Conservation (phyloP, 169 alveolate species). For the Sarcocystis neurona region DNA sequence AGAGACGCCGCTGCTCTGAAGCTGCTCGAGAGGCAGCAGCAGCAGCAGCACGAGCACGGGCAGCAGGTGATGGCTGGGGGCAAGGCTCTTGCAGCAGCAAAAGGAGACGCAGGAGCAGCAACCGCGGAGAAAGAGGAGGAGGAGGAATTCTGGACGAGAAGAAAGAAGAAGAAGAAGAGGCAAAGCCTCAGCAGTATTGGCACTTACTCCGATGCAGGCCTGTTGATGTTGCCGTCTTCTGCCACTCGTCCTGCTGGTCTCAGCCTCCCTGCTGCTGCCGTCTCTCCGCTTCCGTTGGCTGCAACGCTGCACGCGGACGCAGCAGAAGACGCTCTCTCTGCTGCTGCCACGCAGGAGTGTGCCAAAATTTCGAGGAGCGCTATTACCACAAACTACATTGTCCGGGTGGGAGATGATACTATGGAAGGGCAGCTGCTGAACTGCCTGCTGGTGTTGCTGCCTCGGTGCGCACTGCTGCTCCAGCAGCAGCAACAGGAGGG, state of each 20-base stretch:
- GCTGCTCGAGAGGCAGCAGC: no score
- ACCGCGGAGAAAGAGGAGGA: not conserved
- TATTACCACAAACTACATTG: conserved; percentile 36
- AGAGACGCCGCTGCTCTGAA: no score
- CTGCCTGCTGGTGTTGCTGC: conserved; percentile 31
- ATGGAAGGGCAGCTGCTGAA: conserved; percentile 45
- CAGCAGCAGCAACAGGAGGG: conserved; percentile 52
- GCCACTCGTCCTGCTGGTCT: no score
- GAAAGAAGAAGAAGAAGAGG: no score
- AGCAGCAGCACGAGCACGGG: not conserved
- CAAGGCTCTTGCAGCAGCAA: not conserved
- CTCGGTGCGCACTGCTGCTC: conserved; percentile 32
- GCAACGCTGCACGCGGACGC: no score
- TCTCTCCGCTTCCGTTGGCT: no score
- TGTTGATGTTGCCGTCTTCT: not conserved
- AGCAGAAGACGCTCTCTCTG: no score
- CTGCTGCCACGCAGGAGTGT: not conserved
- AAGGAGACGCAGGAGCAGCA: not conserved
- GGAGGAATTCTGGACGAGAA: not conserved
- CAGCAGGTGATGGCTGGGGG: not conserved
- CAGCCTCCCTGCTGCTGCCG: no score
- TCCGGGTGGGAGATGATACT: conserved; percentile 46
- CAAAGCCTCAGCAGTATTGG: no score
- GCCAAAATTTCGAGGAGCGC: not conserved
- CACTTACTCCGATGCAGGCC: not conserved